A percentile compares a stretch with the other conserved stretches of the same genome.
Evolutionary conservation across 192 early-diverging fungal species (phyloP).

Genomic region (Mortierella hygrophila): DNA sequence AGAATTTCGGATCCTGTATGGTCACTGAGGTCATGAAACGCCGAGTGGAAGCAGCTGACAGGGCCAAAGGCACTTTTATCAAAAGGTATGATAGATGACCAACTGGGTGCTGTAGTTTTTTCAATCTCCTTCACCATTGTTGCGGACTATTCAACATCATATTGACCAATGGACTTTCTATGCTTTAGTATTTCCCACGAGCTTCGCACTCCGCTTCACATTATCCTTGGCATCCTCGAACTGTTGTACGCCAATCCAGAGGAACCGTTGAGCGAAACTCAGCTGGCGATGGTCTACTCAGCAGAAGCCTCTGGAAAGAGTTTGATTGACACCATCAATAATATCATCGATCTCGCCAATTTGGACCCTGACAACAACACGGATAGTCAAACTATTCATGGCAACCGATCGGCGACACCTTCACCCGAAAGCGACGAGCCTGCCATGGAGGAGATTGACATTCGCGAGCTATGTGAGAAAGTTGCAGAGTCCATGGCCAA

Average conservation of each 20-base stretch:
- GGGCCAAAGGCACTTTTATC: slow-evolving; percentile 65
- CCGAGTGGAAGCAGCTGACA: slow-evolving; percentile 63
- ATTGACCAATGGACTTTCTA: not conserved
- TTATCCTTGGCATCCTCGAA: slow-evolving; percentile 62
- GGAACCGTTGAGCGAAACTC: slow-evolving; percentile 33
- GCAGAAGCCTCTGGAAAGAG: slow-evolving; percentile 59
- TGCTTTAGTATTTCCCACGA: slow-evolving; percentile 60
- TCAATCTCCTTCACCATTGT: not conserved
- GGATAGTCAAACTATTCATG: not conserved
- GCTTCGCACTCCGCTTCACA: slow-evolving; percentile 67
- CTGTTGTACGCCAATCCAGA: slow-evolving; percentile 54
- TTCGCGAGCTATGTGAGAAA: slow-evolving; percentile 43
- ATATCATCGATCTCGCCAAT: slow-evolving; percentile 40
- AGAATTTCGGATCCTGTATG: slow-evolving; percentile 64
- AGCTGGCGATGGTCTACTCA: slow-evolving; percentile 49
- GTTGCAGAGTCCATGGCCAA: slow-evolving; percentile 47
- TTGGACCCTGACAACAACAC: slow-evolving; percentile 40
- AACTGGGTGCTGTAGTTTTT: not conserved
- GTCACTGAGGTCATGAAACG: slow-evolving; percentile 60
- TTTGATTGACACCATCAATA: slow-evolving; percentile 36
- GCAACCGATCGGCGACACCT: slow-evolving; percentile 9
- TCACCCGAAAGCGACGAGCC: slow-evolving; percentile 16
- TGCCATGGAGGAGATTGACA: slow-evolving; percentile 32
- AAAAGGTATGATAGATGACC: slow-evolving; percentile 29
- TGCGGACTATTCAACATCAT: not conserved